Percentiles rank a stretch among this genome's conserved stretches.
These are phyloP conservation scores for Globisporangium uncinulatum DNA, from an alignment of 352 stramenopile genomes.

Conservation along the genomic window DNA sequence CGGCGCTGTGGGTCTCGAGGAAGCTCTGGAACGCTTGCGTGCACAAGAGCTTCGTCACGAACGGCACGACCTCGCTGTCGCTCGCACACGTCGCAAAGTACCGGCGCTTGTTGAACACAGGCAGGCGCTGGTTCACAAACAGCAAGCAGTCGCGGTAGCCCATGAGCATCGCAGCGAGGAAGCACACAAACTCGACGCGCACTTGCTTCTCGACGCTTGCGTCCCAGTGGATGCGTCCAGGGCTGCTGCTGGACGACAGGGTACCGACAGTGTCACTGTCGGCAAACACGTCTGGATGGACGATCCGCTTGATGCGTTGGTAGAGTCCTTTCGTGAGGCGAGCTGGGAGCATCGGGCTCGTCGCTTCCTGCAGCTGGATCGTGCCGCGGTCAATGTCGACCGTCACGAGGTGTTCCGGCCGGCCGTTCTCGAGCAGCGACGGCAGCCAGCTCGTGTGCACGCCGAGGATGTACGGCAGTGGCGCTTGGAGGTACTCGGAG, in stretches of 20 bases:
- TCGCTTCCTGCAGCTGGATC: conserved; percentile 49
- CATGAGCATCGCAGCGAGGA: conserved; percentile 53
- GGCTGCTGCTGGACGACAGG: not conserved
- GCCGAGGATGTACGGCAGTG: conserved; percentile 77
- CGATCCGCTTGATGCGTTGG: conserved; percentile 41
- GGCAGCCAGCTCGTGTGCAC: conserved; percentile 71
- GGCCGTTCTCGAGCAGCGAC: conserved; percentile 53
- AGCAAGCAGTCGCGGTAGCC: conserved; percentile 84
- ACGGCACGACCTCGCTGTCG: conserved; percentile 59
- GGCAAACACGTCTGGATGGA: conserved; percentile 33
- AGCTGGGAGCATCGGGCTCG: conserved; percentile 49
- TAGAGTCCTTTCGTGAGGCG: conserved; percentile 42
- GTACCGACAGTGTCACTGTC: not conserved
- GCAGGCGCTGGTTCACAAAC: conserved; percentile 81
- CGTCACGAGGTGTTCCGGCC: conserved; percentile 77
- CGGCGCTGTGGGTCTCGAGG: conserved; percentile 67
- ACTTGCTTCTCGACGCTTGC: conserved; percentile 53
- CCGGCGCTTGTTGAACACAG: conserved; percentile 84
- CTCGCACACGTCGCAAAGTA: conserved; percentile 57
- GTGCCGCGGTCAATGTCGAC: conserved; percentile 71
- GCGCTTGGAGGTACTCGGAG: conserved; percentile 80
- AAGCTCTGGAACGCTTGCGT: conserved; percentile 80
- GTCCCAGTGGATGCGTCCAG: conserved; percentile 16
- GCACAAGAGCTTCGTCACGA: conserved; percentile 61
- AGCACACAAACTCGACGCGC: conserved; percentile 73